These are phyloP conservation scores for Margaritispora aquatica DNA, from an alignment of 495 filamentous ascomycete genomes.

Conservation along the genomic window DNA sequence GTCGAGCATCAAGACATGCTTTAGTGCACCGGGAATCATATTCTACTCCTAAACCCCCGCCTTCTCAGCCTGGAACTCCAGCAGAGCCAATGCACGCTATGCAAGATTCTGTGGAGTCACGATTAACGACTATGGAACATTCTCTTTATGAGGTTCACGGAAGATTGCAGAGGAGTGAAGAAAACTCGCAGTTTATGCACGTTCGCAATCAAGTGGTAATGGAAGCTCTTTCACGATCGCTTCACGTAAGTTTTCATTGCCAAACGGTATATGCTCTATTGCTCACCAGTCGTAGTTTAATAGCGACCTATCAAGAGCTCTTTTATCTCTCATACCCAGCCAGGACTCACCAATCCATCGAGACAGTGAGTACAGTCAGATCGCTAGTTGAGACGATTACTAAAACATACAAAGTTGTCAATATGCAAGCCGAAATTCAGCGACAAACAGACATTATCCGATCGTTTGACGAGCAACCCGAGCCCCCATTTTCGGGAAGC, in stretches of 20 bases:
- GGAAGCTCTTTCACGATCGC: conserved; percentile 72
- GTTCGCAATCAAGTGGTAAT: conserved; percentile 75
- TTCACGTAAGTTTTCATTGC: conserved; percentile 48
- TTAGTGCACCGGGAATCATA: conserved; percentile 94
- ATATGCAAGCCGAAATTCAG: conserved; percentile 77
- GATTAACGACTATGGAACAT: conserved; percentile 73
- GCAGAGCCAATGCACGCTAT: conserved; percentile 66
- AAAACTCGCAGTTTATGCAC: conserved; percentile 69
- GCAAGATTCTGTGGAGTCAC: conserved; percentile 66
- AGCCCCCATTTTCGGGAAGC: conserved; percentile 65
- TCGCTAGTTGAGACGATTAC: background rate
- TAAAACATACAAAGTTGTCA: conserved; percentile 49
- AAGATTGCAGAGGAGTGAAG: conserved; percentile 75
- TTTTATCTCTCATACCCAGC: conserved; percentile 65
- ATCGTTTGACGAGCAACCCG: conserved; percentile 65
- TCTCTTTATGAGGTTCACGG: conserved; percentile 71
- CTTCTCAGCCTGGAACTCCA: conserved; percentile 76
- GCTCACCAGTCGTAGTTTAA: conserved; percentile 38
- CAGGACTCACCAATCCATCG: conserved; percentile 55
- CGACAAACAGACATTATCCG: conserved; percentile 72
- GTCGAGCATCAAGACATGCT: conserved; percentile 91
- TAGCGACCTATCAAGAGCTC: conserved; percentile 67
- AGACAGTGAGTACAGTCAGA: conserved; percentile 45
- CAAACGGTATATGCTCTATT: background rate
- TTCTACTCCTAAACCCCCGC: conserved; percentile 60